These are phyloP conservation scores for Vanderwaltozyma verrucispora DNA, from an alignment of 805 yeast species.

Conservation along the genomic window DNA sequence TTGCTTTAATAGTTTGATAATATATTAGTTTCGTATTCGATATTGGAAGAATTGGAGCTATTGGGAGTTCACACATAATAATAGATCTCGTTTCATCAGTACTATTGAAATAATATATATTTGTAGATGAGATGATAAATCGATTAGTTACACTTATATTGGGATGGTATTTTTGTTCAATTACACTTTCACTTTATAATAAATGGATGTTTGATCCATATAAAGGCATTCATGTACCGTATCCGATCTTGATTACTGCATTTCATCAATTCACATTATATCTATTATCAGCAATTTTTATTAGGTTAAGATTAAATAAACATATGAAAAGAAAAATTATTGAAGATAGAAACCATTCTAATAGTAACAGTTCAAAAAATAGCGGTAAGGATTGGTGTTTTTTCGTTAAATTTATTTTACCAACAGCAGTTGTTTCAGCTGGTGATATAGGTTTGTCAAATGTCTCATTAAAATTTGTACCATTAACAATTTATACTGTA, in stretches of 20 bases:
- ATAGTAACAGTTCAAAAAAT: too few relatives aligned
- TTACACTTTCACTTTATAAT: constrained; percentile 70
- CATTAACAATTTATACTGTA: constrained; percentile 84
- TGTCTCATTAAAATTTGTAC: constrained; percentile 65
- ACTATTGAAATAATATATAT: too few relatives aligned
- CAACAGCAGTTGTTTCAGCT: constrained; percentile 81
- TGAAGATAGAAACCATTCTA: background rate
- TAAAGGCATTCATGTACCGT: constrained; percentile 61
- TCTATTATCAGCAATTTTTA: constrained; percentile 40
- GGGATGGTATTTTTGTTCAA: constrained; percentile 65
- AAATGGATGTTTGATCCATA: constrained; percentile 89
- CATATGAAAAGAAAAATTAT: background rate
- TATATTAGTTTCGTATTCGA: too few relatives aligned
- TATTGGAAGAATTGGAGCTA: too few relatives aligned
- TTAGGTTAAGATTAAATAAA: constrained; percentile 11
- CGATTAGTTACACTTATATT: constrained; percentile 2
- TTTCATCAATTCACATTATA: constrained; percentile 67
- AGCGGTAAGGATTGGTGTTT: too few relatives aligned
- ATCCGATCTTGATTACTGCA: constrained; percentile 77
- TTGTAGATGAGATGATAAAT: background rate
- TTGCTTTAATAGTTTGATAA: too few relatives aligned
- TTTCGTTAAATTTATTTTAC: constrained; percentile 44
- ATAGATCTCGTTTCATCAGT: too few relatives aligned
- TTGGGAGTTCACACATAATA: too few relatives aligned
- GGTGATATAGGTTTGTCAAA: constrained; percentile 94